Evolutionary conservation across 257 asterid genomes (phyloP).

Genomic region (Primulina eburnea): DNA sequence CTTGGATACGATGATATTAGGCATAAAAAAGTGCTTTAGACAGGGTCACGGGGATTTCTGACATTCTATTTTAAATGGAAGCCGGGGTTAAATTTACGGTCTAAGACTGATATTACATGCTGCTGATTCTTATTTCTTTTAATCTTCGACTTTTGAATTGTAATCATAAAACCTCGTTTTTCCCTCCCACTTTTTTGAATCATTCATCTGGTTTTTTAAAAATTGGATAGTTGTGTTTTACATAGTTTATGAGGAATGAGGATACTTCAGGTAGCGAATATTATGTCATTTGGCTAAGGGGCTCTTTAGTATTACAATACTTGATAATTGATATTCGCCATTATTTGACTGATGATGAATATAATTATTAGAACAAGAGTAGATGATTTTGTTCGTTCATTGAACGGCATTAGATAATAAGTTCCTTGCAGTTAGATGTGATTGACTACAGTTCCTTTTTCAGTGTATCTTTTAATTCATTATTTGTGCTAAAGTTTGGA

Average conservation of each 20-base stretch:
- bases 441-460: neutral
- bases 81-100: neutral
- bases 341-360: neutral
- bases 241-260: neutral
- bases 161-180: neutral
- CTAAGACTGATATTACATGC: neutral
- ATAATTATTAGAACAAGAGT: neutral
- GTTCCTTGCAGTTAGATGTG: neutral
- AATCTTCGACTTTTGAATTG: neutral
- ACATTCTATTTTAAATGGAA: neutral
- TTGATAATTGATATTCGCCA: neutral
- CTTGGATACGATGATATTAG: neutral
- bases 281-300: neutral
- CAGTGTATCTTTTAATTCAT: slow-evolving; percentile 4
- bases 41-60: neutral
- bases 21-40: neutral
- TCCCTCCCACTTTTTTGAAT: no score
- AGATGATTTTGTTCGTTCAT: neutral
- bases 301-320: neutral
- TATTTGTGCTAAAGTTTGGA: slow-evolving; percentile 6
- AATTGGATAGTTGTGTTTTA: neutral
- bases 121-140: neutral
- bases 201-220: neutral
- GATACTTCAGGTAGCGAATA: neutral
- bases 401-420: neutral